Evolutionary conservation across 495 filamentous ascomycete species (phyloP).

Genomic region (Lasiosphaeriaceae sp.): DNA sequence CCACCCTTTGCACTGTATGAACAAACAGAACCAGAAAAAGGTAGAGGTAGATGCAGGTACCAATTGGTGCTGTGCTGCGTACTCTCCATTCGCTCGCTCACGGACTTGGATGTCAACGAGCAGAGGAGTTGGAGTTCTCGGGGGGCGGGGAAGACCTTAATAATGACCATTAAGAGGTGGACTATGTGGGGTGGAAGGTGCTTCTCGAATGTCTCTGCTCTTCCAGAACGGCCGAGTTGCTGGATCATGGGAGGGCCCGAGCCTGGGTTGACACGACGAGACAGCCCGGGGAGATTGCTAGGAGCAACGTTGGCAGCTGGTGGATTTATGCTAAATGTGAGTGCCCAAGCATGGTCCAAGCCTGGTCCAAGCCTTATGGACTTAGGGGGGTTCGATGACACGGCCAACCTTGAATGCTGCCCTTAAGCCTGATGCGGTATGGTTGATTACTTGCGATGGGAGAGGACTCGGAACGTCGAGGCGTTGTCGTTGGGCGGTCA

Average conservation of each 20-base stretch:
- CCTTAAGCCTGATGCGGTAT: neutral
- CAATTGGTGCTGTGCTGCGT: neutral
- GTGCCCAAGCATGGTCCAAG: slow-evolving; percentile 12
- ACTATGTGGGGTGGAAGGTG: slow-evolving; percentile 12
- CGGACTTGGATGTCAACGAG: neutral
- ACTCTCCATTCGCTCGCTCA: slow-evolving; percentile 1
- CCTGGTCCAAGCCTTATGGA: slow-evolving; percentile 16
- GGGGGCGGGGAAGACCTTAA: slow-evolving; percentile 6
- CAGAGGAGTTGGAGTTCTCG: too few species aligned
- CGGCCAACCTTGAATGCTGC: neutral
- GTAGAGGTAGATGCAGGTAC: too few species aligned
- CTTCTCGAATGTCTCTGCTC: slow-evolving; percentile 26
- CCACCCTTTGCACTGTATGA: neutral
- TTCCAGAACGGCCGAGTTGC: neutral
- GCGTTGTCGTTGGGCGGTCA: too few species aligned
- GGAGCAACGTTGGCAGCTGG: slow-evolving; percentile 22
- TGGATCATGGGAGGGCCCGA: slow-evolving; percentile 13
- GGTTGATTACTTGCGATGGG: neutral
- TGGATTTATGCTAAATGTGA: slow-evolving; percentile 35
- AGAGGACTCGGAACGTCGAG: neutral
- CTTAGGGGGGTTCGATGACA: slow-evolving; percentile 9
- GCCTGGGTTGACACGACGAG: slow-evolving; percentile 12
- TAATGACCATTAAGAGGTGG: neutral
- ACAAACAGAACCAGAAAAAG: too few species aligned
- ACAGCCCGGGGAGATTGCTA: slow-evolving; percentile 25